Base-by-base conservation (phyloP, 1,139 yeast genomes). In the Nakaseomyces bracarensis region DNA sequence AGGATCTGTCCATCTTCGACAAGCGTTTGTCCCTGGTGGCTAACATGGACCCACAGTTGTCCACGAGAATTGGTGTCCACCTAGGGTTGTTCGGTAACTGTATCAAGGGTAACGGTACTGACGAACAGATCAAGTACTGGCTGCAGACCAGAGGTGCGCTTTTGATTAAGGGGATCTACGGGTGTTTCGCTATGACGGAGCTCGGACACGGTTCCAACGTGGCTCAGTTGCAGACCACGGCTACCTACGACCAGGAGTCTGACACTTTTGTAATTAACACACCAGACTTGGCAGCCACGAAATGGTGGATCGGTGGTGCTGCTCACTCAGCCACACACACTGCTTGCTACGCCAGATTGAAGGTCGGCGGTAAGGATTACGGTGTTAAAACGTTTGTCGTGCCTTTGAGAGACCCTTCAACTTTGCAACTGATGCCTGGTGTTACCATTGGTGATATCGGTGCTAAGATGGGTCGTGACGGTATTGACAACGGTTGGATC, bases 301-400 rank as follows among this genome's bases (percentile, higher is more conserved):
- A 87, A 66, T 87, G 96, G 96, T 87, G 96, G 96, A 87, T 87
- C 57, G 96, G 96, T 43, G 96, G 96, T 58, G 96, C 96, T 42
- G 96, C 96, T 5, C 95, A 85, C 61, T 81, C 95, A 20, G 82
- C 96, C 8, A 84, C 91, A 38, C 96, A 87, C 65, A 70, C 86
- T 20, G 75, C 82, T 28, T 80, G 76, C 39, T 87, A 79, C 58
- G 96, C 96, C 25, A 74, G 96, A 55, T 72, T 87, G 54, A 75
- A 82, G 48, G 89, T 85, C 30, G 73, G 79, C 44, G 91, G 85
- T 37, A 74, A 82, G 63, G 96, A 87, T 63, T 80, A 84, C 59
- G 96, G 96, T 43, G 95, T 86, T 51, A 85, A 85, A 68, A 82
- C 87, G 18, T 85, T 87, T 66, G 84, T 87, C 20, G 95, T 86